These are phyloP conservation scores for Hippophae rhamnoides DNA, from an alignment of 306 rosid species.

Conservation along the genomic window DNA sequence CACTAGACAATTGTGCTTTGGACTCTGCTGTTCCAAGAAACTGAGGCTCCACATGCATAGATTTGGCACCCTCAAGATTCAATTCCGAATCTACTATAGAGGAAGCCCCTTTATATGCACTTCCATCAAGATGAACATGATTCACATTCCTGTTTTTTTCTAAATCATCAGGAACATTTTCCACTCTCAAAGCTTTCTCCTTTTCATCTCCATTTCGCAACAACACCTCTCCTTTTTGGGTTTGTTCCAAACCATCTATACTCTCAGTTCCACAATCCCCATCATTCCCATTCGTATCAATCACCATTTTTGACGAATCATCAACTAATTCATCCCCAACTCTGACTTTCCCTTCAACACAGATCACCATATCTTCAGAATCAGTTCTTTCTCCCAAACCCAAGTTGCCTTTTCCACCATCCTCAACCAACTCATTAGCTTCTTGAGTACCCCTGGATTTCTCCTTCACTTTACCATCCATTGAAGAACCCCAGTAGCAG, in stretches of 20 bases:
- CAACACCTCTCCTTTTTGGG: conserved; percentile 6
- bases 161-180: conserved; percentile 5
- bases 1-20: conserved; percentile 13
- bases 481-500: conserved; percentile 11
- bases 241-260: conserved; percentile 13
- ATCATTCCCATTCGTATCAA: background rate
- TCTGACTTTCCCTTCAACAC: conserved; percentile 8
- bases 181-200: conserved; percentile 5
- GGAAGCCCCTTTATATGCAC: conserved; percentile 4
- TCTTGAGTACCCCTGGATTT: conserved; percentile 5
- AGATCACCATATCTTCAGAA: conserved; percentile 8
- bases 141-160: conserved; percentile 6
- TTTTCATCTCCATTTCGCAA: conserved; percentile 5
- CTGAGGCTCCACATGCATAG: conserved; percentile 8
- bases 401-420: conserved; percentile 12
- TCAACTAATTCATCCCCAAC: background rate
- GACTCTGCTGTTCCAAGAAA: conserved; percentile 10
- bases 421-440: conserved; percentile 7
- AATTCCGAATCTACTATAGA: background rate
- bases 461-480: background rate
- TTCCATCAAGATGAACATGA: conserved; percentile 1
- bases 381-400: conserved; percentile 13
- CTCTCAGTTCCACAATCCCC: conserved; percentile 4
- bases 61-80: conserved; percentile 9
- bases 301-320: conserved; percentile 7